Percentiles rank a stretch among this genome's conserved stretches.
Conservation (phyloP, 352 stramenopile genomes). For the Pythium periplocum region DNA sequence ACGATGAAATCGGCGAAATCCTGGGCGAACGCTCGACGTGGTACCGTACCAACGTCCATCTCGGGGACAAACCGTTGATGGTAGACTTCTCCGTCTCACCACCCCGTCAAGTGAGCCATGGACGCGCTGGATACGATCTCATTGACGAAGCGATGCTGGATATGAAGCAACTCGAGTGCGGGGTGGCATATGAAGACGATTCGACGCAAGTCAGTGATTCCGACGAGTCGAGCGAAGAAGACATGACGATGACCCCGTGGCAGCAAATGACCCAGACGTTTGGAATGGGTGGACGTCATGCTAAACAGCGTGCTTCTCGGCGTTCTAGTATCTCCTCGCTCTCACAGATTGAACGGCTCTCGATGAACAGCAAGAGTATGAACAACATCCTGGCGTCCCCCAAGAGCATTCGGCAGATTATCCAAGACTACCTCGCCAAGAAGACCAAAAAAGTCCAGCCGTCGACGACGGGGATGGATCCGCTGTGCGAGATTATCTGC, state of each 20-base stretch:
- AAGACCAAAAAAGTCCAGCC: constrained; percentile 70
- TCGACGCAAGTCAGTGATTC: constrained; percentile 83
- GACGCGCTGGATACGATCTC: constrained; percentile 17
- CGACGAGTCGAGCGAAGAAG: constrained; percentile 66
- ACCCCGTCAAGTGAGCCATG: constrained; percentile 15
- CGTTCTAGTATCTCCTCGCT: constrained; percentile 60
- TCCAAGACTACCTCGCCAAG: constrained; percentile 54
- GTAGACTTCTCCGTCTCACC: constrained; percentile 27
- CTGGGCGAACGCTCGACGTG: constrained; percentile 15
- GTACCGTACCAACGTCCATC: constrained; percentile 19
- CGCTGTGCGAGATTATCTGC: constrained; percentile 16
- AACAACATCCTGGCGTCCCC: constrained; percentile 41
- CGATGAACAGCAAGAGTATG: constrained; percentile 44
- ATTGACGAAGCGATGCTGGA: constrained; percentile 31
- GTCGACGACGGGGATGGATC: constrained; percentile 17
- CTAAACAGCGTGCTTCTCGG: constrained; percentile 23
- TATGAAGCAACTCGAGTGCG: constrained; percentile 71
- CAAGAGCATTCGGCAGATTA: constrained; percentile 54
- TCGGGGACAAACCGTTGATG: constrained; percentile 26
- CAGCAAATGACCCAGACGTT: constrained; percentile 85
- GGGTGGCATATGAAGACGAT: constrained; percentile 70
- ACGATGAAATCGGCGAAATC: not conserved
- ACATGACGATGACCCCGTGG: constrained; percentile 78
- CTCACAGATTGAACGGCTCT: constrained; percentile 57
- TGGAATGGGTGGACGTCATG: constrained; percentile 48